Evolutionary conservation across 371 early-diverging fungal species (phyloP).

Genomic region (Rhizomucor pusillus): DNA sequence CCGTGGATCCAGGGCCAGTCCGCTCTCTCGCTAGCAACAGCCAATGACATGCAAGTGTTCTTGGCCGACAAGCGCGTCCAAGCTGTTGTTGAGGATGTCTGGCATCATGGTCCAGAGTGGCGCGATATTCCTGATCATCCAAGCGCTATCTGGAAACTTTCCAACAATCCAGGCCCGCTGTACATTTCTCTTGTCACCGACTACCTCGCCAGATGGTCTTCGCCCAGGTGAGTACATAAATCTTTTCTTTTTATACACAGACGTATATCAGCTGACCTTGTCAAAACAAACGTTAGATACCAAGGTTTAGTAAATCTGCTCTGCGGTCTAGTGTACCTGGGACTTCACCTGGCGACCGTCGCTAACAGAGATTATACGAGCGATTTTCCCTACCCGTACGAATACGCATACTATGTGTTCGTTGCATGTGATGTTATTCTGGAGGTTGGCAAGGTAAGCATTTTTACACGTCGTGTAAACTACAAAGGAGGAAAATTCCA

Average conservation of each 20-base stretch:
- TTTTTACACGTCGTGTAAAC: not conserved
- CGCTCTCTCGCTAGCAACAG: constrained; percentile 26
- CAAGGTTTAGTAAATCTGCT: constrained; percentile 27
- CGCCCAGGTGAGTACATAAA: constrained; percentile 15
- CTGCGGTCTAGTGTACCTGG: constrained; percentile 25
- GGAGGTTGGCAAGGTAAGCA: constrained; percentile 21
- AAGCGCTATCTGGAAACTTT: constrained; percentile 20
- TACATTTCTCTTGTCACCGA: constrained; percentile 3
- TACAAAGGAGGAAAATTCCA: too few species aligned
- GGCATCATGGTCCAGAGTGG: constrained; percentile 30
- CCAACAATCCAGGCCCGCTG: not conserved
- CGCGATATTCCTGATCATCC: constrained; percentile 30
- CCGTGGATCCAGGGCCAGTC: constrained; percentile 34
- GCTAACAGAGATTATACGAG: constrained; percentile 31
- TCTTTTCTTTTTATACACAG: too few species aligned
- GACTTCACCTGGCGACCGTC: constrained; percentile 30
- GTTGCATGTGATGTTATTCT: constrained; percentile 32
- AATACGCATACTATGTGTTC: constrained; percentile 40
- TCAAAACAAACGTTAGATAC: constrained; percentile 18
- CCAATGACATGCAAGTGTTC: constrained; percentile 35
- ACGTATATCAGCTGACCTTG: too few species aligned
- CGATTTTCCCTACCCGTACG: constrained; percentile 19
- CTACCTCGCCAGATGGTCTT: constrained; percentile 36
- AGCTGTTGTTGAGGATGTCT: constrained; percentile 24
- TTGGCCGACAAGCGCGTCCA: constrained; percentile 30